phyloP scores from a whole-genome alignment of 1,284 basidiomycete genomes.

The Ceratobasidium sp. region DNA sequence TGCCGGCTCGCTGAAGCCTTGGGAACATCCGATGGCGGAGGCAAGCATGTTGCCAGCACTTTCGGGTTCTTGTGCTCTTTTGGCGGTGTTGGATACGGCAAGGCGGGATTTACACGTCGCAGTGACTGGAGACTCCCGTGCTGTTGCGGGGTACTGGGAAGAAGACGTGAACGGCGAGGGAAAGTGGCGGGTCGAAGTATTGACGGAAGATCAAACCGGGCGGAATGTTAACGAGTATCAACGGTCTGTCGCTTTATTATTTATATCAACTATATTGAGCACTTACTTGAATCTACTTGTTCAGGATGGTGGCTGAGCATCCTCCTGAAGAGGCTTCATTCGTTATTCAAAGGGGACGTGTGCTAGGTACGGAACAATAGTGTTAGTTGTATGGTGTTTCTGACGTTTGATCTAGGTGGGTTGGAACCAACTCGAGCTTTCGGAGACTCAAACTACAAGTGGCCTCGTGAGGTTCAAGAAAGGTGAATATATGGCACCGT shows the following conservation, averaged over 20 bases:
- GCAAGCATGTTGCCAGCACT: constrained; percentile 80
- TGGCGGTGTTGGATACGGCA: constrained; percentile 85
- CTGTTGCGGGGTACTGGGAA: constrained; percentile 94
- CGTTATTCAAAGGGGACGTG: constrained; percentile 85
- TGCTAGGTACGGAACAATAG: constrained; percentile 49
- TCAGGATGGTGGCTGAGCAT: constrained; percentile 88
- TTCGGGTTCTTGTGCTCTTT: constrained; percentile 84
- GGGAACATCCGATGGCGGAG: constrained; percentile 65
- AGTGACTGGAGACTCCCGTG: constrained; percentile 92
- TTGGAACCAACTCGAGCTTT: constrained; percentile 95
- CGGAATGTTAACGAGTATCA: constrained; percentile 83
- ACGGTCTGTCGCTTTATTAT: constrained; percentile 55
- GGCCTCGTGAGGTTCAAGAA: constrained; percentile 74
- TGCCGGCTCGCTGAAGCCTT: constrained; percentile 49
- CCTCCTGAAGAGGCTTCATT: constrained; percentile 79
- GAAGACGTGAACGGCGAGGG: constrained; percentile 63
- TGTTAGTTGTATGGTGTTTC: background rate
- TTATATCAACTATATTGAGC: background rate
- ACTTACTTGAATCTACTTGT: constrained; percentile 41
- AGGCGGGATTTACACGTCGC: constrained; percentile 86
- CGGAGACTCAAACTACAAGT: constrained; percentile 96
- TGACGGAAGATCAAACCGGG: constrained; percentile 96
- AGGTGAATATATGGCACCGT: no score
- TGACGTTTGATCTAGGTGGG: constrained; percentile 67
- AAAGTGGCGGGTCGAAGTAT: constrained; percentile 87